Evolutionary conservation across 164 flowering plant genomes (phyloP).

Genomic region (Aristolochia californica): DNA sequence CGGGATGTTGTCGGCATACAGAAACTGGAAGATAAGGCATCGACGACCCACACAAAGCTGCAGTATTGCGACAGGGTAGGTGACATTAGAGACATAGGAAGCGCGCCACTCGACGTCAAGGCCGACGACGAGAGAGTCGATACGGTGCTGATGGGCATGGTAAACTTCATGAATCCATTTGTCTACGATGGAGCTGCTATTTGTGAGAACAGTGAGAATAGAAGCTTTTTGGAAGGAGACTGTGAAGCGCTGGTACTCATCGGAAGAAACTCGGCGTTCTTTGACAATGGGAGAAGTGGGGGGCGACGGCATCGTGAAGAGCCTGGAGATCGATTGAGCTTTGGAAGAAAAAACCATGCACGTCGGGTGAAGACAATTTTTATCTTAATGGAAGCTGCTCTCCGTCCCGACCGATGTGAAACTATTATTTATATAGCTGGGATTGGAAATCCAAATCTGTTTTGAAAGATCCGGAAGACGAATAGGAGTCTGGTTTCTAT

Average conservation of each 20-base stretch:
- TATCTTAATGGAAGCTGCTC: no score
- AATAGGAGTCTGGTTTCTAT: no score
- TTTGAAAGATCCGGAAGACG: no score
- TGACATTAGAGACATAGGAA: slow-evolving; percentile 12
- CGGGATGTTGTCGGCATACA: slow-evolving; percentile 4
- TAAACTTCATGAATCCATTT: slow-evolving; percentile 7
- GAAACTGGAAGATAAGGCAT: slow-evolving; percentile 11
- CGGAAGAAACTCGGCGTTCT: no score
- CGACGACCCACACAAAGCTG: slow-evolving; percentile 8
- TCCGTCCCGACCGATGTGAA: no score
- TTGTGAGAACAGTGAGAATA: slow-evolving; percentile 12
- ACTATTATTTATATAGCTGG: no score
- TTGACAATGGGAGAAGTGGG: no score
- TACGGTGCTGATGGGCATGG: slow-evolving; percentile 1
- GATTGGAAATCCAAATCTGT: no score
- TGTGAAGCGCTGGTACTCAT: background rate
- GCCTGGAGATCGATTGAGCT: no score
- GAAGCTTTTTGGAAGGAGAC: background rate
- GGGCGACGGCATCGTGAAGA: no score
- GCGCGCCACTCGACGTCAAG: slow-evolving; percentile 56
- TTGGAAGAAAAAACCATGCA: no score
- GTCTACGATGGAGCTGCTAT: slow-evolving; percentile 5
- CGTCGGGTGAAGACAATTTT: no score
- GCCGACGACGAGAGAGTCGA: slow-evolving; percentile 29
- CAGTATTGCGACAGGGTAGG: slow-evolving; percentile 8